Conservation (phyloP, 2,329 filamentous ascomycete genomes). For the Stachybotrys elegans region DNA sequence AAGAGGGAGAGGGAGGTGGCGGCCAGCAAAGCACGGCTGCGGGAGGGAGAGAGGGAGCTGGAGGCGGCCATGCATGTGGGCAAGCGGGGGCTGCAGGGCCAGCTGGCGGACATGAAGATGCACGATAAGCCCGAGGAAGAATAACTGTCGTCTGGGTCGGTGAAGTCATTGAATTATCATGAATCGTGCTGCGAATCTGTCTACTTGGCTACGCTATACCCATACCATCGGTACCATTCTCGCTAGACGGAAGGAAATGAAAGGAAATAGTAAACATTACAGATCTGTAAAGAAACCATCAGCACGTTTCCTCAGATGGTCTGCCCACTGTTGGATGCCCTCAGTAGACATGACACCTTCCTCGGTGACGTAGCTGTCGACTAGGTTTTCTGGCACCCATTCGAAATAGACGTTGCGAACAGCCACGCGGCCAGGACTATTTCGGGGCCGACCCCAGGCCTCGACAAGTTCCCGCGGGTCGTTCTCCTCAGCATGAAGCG, state of each 20-base stretch:
- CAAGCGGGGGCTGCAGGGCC: slow-evolving; percentile 60
- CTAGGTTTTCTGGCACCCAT: slow-evolving; percentile 46
- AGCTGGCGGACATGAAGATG: slow-evolving; percentile 37
- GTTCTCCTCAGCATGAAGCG: slow-evolving; percentile 38
- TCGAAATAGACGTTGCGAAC: slow-evolving; percentile 55
- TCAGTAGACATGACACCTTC: slow-evolving; percentile 36
- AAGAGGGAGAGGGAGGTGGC: slow-evolving; percentile 54
- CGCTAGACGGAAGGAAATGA: no score
- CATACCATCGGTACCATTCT: no score
- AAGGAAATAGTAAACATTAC: no score
- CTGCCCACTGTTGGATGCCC: slow-evolving; percentile 35
- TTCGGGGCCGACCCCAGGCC: slow-evolving; percentile 34
- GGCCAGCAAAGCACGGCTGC: slow-evolving; percentile 54
- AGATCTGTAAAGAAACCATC: slow-evolving; percentile 37
- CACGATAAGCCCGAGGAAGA: slow-evolving; percentile 15
- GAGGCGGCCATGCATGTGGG: slow-evolving; percentile 64
- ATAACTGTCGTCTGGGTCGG: no score
- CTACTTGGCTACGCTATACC: no score
- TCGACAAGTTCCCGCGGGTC: slow-evolving; percentile 43
- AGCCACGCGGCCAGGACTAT: slow-evolving; percentile 14
- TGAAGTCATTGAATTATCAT: no score
- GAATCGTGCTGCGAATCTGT: no score
- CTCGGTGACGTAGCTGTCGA: slow-evolving; percentile 53
- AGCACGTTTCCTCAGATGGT: slow-evolving; percentile 27
- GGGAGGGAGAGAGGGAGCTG: slow-evolving; percentile 64